Base-by-base conservation (phyloP, 768 basidiomycete species). In the Xanthoconium purpureum region DNA sequence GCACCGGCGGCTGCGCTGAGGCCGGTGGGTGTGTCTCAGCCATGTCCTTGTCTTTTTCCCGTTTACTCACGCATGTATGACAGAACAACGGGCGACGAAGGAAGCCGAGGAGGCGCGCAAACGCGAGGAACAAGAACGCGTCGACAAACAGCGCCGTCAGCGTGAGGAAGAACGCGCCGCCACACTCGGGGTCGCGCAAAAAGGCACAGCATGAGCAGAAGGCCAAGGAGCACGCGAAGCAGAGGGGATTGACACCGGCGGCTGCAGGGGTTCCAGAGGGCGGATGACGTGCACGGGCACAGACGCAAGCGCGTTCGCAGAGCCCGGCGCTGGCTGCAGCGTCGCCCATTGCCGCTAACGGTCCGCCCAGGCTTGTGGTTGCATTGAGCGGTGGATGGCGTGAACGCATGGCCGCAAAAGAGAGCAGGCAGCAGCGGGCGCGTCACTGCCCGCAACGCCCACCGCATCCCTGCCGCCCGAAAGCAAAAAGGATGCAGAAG, bases 201-300 rank as follows among this genome's bases (percentile, higher is more conserved):
- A 87, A 83, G 59, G 73, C 72, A 13, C 80, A 84, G 61, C 80
- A 85, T 39, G 89, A 89, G 63, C 84, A 85, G n/a, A 88, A 89
- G 57, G 88, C 88, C 1, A 80, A 69, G 50, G 81, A 72, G 75
- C 75, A 50, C 75, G 79, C 55, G 37, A 74, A 24, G 57, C 29
- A 29, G 65, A n/a, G n/a, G n/a, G n/a, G n/a, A n/a, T n/a, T n/a
- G n/a, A n/a, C n/a, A n/a, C n/a, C 77, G n/a, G n/a, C n/a, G n/a
- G n/a, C n/a, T n/a, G n/a, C n/a, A n/a, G n/a, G n/a, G n/a, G n/a
- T n/a, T n/a, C n/a, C n/a, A n/a, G n/a, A n/a, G n/a, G 64, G 30
- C 37, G 64, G 0, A 33, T 67, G 37, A 66, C 61, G 45, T 3
- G 2, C 46, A 35, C 55, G 42, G 37, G 35, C 61, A 3, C 72